Evolutionary conservation across 345 rosid genomes (phyloP), one percentile per base, ranked within the genome.

Genomic region (Raphanus raphanistrum): DNA sequence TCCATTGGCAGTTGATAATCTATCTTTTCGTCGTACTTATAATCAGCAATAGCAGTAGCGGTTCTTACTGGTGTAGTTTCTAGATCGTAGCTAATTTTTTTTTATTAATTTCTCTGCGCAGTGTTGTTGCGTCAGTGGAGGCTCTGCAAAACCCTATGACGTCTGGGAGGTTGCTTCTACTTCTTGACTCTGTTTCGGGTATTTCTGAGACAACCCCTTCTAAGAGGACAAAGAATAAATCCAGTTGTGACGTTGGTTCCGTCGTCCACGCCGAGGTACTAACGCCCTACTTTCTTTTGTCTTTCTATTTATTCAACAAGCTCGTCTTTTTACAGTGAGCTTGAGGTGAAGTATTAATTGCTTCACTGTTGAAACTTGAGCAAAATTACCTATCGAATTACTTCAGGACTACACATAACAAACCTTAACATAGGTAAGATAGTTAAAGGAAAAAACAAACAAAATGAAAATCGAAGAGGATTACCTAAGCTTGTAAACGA

Each of bases 201-300:
- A 73, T 55, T 57, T 70, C 86, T 74, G 90, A 88, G 83, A 85
- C 92, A 60, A 88, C 98, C 60, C 84, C 80, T 82, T 79, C 92
- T 28, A 95, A 92, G 80, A 89, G 83, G 85, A 90, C 96, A n/a
- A 94, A 84, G 80, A 94, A 79, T 86, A 92, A 90, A 71, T 86
- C 92, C 6, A 81, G 84, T 74, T 87, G 82, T 79, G 69, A 72
- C 76, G 84, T 91, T 64, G 99, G 98, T 82, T 91, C 97, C 35
- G 72, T 95, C 76, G 90, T 92, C 83, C 90, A 85, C 52, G 92
- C 92, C 2, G 99, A 95, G 99, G 99, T 95, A 75, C 66, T 48
- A 68, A 59, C 6, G 15, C 72, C 62, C 66, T 62, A 36, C 66
- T 57, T 68, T 74, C 29, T 54, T 8, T 12, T 4, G 32, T 70